These are phyloP conservation scores for Canna indica DNA, from an alignment of 176 grass and related monocot species.

Conservation along the genomic window DNA sequence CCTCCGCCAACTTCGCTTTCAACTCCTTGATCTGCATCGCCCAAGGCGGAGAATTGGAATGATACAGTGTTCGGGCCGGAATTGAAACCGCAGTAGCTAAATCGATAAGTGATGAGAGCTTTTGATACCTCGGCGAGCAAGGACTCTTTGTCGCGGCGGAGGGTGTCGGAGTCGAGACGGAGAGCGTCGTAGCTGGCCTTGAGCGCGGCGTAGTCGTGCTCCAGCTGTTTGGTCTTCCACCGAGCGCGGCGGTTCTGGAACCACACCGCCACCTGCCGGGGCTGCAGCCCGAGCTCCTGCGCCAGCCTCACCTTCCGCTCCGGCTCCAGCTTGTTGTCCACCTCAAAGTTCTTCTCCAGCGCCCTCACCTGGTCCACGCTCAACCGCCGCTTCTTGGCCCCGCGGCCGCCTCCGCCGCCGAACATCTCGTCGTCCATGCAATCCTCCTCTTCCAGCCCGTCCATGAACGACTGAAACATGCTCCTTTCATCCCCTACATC, in stretches of 20 bases:
- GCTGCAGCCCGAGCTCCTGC: constrained; percentile 73
- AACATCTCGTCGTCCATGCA: constrained; percentile 1
- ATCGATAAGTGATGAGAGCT: too few relatives aligned
- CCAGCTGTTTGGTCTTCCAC: constrained; percentile 86
- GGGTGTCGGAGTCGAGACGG: constrained; percentile 62
- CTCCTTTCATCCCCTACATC: constrained; percentile 26
- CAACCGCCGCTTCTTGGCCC: constrained; percentile 82
- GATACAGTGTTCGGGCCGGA: neutral
- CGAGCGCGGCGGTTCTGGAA: constrained; percentile 97
- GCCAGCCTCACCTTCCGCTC: constrained; percentile 84
- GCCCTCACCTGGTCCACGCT: constrained; percentile 71
- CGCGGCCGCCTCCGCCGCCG: constrained; percentile 12
- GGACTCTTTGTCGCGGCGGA: constrained; percentile 65
- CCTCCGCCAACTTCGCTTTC: constrained; percentile 46
- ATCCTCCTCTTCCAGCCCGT: constrained; percentile 31
- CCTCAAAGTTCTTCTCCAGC: constrained; percentile 90
- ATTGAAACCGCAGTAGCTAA: too few relatives aligned
- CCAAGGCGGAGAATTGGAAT: constrained; percentile 3
- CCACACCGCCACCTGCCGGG: constrained; percentile 92
- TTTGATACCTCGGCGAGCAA: constrained; percentile 41
- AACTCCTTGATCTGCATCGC: constrained; percentile 50
- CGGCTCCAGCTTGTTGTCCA: constrained; percentile 95
- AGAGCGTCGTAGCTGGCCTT: constrained; percentile 60
- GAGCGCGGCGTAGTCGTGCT: constrained; percentile 69
- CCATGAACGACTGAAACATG: constrained; percentile 23